Evolutionary conservation across 2,329 filamentous ascomycete genomes (phyloP), one percentile per base, ranked within the genome.

Genomic region (Trichoderma atroviride): DNA sequence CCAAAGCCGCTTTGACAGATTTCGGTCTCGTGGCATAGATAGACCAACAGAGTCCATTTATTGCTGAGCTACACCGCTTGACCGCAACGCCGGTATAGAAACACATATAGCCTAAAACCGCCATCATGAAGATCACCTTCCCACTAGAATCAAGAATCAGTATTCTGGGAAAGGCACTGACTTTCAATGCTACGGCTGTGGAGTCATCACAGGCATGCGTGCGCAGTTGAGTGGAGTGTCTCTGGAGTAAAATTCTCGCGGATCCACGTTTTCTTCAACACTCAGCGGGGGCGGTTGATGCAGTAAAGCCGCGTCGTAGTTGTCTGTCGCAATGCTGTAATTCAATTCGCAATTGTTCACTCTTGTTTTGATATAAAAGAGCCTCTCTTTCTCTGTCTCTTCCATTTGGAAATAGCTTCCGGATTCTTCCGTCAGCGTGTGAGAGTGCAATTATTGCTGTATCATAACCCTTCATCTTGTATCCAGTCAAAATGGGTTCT

Each of bases 401-500:
- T 37, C 29, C 24, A 19, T 31, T 24, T 55, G 22, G 11, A 16
- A 37, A 27, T 22, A 9, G 33, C 55, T 29, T 24, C 9, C 10
- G 2, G 55, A 50, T 14, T 50, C 27, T 40, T 63, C 33, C n/a
- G 33, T 37, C n/a, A 19, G 29, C 27, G 27, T 50, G 27, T 37
- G 7, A n/a, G 22, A 29, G 14, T 40, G 6, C 35, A 3, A 16
- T 14, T 37, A 13, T 16, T 40, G 5, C 5, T 19, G 16, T 16
- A 19, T 40, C 37, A 11, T n/a, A 47, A 22, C 6, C 43, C 4
- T 35, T 33, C 16, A 22, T 9, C 31, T 24, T 29, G 35, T 7
- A 56, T 9, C 35, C 5, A 19, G 35, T 6, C 33, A 66, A 40
- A 19, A 74, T 73, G 69, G 69, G 70, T n/a, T 69, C 70, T 40